A percentile compares a stretch with the other conserved stretches of the same genome.
phyloP scores from a whole-genome alignment of 129 eudicot species.

The Heracleum sosnowskyi region DNA sequence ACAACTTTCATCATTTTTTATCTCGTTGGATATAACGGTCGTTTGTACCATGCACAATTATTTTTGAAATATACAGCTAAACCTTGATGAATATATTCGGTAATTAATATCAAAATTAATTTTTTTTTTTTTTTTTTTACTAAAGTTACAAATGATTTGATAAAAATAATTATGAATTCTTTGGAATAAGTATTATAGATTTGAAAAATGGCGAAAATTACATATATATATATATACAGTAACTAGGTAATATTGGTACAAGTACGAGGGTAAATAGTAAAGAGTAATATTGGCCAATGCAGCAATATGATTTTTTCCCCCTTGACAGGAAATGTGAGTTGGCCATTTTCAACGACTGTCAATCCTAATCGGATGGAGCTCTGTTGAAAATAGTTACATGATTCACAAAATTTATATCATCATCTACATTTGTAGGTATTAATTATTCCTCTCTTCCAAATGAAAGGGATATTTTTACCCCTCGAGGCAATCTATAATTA shows the following conservation, averaged over 20 bases:
- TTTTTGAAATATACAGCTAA: background rate
- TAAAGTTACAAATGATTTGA: too few species aligned
- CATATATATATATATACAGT: too few species aligned
- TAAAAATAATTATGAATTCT: too few species aligned
- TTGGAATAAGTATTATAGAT: too few species aligned
- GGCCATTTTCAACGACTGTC: background rate
- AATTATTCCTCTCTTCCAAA: background rate
- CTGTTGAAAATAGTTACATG: background rate
- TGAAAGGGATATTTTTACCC: background rate
- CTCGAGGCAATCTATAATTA: too few species aligned
- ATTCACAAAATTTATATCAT: background rate
- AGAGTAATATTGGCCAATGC: background rate
- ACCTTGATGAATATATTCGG: too few species aligned
- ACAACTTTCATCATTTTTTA: background rate
- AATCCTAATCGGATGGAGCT: background rate
- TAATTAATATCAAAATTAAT: too few species aligned
- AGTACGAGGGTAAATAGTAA: too few species aligned
- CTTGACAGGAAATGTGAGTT: background rate
- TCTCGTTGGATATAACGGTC: background rate
- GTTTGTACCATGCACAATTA: background rate
- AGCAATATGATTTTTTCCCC: background rate
- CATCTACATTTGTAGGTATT: background rate
- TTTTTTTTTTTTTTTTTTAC: too few species aligned
- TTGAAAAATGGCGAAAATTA: too few species aligned
- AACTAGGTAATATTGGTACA: too few species aligned